Evolutionary conservation across 495 filamentous ascomycete species (phyloP).

Genomic region (Thozetella sp.): DNA sequence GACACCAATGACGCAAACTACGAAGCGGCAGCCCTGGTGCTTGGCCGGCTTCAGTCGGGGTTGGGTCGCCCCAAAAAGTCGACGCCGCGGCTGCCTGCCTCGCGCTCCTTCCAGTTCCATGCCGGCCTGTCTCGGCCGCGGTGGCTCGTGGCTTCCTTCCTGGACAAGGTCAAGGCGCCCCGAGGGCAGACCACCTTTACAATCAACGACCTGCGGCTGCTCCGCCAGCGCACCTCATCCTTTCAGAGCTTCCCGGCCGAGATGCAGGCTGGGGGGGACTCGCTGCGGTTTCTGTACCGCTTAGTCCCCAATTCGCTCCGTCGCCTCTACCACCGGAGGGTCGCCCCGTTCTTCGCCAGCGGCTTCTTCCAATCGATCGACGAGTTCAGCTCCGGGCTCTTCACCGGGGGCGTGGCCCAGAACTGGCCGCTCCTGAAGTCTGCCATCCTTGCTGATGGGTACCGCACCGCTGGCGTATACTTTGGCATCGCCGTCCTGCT

Average conservation of each 20-base stretch:
- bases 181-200: constrained; percentile 7
- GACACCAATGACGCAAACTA: constrained; percentile 8
- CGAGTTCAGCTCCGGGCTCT: constrained; percentile 5
- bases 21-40: constrained; percentile 5
- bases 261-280: neutral
- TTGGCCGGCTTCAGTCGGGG: constrained; percentile 4
- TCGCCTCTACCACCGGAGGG: neutral
- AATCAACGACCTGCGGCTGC: constrained; percentile 11
- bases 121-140: neutral
- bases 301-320: neutral
- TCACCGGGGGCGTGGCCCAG: constrained; percentile 6
- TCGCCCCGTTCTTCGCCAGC: neutral
- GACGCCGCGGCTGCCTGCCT: neutral
- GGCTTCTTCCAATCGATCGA: constrained; percentile 6
- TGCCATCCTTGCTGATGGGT: constrained; percentile 9
- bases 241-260: constrained; percentile 7
- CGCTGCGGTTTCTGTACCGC: neutral
- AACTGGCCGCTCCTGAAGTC: constrained; percentile 8
- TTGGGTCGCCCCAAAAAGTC: neutral
- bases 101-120: neutral
- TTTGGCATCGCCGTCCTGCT: constrained; percentile 15
- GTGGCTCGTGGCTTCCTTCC: neutral
- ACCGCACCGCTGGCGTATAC: constrained; percentile 7
- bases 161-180: constrained; percentile 1
- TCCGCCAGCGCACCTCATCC: constrained; percentile 6